phyloP scores from a whole-genome alignment of 1,284 basidiomycete genomes.

The Ceratobasidium sp. region DNA sequence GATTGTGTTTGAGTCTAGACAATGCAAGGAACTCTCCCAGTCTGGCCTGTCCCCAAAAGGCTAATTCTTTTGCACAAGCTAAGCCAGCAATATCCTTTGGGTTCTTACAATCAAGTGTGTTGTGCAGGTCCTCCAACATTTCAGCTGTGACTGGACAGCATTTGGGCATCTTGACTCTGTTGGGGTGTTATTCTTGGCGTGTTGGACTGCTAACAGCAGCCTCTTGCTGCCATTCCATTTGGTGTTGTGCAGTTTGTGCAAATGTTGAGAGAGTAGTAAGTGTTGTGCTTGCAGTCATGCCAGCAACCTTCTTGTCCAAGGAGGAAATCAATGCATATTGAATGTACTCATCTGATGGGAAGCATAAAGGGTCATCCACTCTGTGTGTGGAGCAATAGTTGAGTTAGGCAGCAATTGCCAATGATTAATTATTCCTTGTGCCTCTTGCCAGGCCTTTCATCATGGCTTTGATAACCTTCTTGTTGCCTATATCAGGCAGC shows the following conservation, averaged over 20 bases:
- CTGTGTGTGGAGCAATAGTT: conserved; percentile 37
- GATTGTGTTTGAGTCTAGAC: not conserved
- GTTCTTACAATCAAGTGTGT: not conserved
- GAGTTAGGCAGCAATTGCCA: not conserved
- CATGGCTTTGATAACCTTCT: too few relatives aligned
- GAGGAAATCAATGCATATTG: too few relatives aligned
- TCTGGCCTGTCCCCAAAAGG: conserved; percentile 29
- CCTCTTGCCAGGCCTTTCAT: not conserved
- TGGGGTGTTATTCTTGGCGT: conserved; percentile 45
- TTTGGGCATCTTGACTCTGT: conserved; percentile 18
- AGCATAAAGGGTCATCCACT: too few relatives aligned
- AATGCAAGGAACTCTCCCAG: conserved; percentile 32
- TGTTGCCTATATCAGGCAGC: too few relatives aligned
- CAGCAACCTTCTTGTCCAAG: too few relatives aligned
- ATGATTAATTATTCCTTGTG: not conserved
- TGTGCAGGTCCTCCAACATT: not conserved
- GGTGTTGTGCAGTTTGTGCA: conserved; percentile 44
- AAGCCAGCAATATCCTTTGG: not conserved
- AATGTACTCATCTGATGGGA: too few relatives aligned
- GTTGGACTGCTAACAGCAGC: conserved; percentile 44
- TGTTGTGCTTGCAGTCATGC: too few relatives aligned
- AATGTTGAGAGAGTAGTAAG: too few relatives aligned
- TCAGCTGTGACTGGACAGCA: not conserved
- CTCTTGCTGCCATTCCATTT: conserved; percentile 44
- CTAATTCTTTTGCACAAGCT: not conserved